These are phyloP conservation scores for Ceratocystis papillata DNA, from an alignment of 2,329 filamentous ascomycete species.

Conservation along the genomic window DNA sequence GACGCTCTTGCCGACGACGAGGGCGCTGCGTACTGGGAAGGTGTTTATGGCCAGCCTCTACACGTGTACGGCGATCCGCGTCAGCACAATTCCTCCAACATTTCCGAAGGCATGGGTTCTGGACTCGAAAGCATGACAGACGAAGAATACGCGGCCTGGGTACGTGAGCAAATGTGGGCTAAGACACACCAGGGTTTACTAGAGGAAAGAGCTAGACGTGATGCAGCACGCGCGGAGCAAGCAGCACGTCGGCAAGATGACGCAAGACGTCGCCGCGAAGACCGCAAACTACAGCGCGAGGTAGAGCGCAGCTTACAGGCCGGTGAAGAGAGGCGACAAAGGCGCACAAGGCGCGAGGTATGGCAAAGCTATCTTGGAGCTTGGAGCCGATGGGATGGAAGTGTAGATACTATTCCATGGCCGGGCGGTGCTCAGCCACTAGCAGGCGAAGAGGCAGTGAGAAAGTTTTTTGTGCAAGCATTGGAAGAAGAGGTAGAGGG, in stretches of 20 bases:
- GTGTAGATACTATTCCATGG: conserved; percentile 49
- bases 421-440: conserved; percentile 34
- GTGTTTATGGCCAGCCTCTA: conserved; percentile 91
- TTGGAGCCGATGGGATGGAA: conserved; percentile 50
- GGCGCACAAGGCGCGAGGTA: conserved; percentile 50
- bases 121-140: conserved; percentile 78
- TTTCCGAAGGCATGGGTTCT: conserved; percentile 29
- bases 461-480: conserved; percentile 52
- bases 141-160: conserved; percentile 80
- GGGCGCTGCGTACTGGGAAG: conserved; percentile 88
- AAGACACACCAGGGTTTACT: conserved; percentile 75
- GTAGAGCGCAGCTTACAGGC: conserved; percentile 59
- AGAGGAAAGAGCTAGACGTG: conserved; percentile 58
- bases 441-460: conserved; percentile 44
- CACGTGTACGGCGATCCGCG: conserved; percentile 53
- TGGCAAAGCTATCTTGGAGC: conserved; percentile 43
- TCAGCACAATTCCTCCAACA: conserved; percentile 23
- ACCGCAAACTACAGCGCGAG: conserved; percentile 44
- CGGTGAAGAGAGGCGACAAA: conserved; percentile 51
- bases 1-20: conserved; percentile 96
- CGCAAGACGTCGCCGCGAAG: conserved; percentile 30
- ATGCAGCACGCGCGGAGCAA: conserved; percentile 36
- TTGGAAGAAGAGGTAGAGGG: conserved; percentile 36
- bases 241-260: conserved; percentile 29
- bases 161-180: conserved; percentile 89